A percentile compares a stretch with the other conserved stretches of the same genome.
phyloP scores from a whole-genome alignment of 352 stramenopile genomes.

The Albugo candida region DNA sequence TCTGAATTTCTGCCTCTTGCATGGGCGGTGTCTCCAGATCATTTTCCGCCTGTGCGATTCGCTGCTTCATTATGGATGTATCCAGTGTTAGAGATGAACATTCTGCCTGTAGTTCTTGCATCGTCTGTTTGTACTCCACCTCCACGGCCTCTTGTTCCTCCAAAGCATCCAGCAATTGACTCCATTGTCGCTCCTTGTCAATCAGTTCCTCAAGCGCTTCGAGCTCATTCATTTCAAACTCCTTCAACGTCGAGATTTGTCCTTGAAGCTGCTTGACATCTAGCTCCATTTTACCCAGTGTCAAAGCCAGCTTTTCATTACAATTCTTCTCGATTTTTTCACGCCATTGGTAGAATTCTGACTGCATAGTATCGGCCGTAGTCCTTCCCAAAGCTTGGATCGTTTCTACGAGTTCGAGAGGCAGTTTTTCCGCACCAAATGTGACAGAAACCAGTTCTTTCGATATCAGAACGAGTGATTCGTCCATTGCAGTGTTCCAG shows the following conservation, averaged over 20 bases:
- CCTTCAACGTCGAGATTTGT: conserved; percentile 13
- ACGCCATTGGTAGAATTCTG: conserved; percentile 37
- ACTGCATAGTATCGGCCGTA: conserved; percentile 28
- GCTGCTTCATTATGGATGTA: conserved; percentile 36
- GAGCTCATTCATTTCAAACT: conserved; percentile 32
- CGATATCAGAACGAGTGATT: too few relatives aligned
- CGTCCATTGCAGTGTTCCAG: too few relatives aligned
- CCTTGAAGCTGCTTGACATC: conserved; percentile 26
- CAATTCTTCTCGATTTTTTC: conserved; percentile 35
- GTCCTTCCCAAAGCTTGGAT: conserved; percentile 26
- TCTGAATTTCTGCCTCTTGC: conserved; percentile 7
- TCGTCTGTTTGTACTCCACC: conserved; percentile 32
- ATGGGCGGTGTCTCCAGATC: conserved; percentile 7
- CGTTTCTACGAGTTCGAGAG: conserved; percentile 13
- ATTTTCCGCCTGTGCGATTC: conserved; percentile 34
- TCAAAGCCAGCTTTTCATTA: conserved; percentile 14
- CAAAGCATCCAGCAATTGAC: conserved; percentile 43
- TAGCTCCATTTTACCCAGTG: conserved; percentile 16
- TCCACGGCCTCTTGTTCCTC: conserved; percentile 53
- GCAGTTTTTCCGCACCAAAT: conserved; percentile 20
- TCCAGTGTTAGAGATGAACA: conserved; percentile 43
- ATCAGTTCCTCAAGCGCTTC: conserved; percentile 42
- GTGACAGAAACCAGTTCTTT: too few relatives aligned
- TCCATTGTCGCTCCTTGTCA: conserved; percentile 47
- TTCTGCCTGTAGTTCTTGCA: conserved; percentile 32